Evolutionary conservation across 257 asterid species (phyloP).

Genomic region (Eucommia ulmoides): DNA sequence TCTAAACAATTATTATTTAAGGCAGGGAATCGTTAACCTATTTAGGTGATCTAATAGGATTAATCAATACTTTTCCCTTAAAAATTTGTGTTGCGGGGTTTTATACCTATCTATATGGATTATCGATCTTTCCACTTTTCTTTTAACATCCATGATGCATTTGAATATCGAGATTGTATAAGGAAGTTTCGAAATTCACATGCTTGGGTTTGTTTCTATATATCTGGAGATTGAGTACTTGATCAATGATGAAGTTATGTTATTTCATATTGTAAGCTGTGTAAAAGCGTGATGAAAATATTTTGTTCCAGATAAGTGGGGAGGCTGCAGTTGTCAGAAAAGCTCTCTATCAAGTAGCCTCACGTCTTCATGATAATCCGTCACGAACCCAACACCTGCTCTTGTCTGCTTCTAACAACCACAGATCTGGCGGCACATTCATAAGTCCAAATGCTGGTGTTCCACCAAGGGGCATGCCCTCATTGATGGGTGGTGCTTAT

Average conservation of each 20-base stretch:
- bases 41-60: no score
- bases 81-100: no score
- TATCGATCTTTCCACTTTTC: neutral
- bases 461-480: conserved; percentile 25
- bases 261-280: no score
- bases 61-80: no score
- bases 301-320: conserved; percentile 49
- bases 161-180: no score
- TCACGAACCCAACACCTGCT: conserved; percentile 72
- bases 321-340: conserved; percentile 44
- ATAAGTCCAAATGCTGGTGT: conserved; percentile 40
- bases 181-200: neutral
- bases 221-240: neutral
- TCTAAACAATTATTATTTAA: no score
- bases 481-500: conserved; percentile 64
- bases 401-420: conserved; percentile 53
- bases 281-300: neutral
- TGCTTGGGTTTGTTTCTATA: neutral
- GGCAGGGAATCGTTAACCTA: no score
- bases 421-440: conserved; percentile 52
- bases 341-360: conserved; percentile 68
- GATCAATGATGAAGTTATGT: neutral
- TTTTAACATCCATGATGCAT: neutral
- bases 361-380: conserved; percentile 67
- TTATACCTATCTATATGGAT: no score